Conservation (phyloP, 192 early-diverging fungal genomes). For the Umbelopsis isabellina region DNA sequence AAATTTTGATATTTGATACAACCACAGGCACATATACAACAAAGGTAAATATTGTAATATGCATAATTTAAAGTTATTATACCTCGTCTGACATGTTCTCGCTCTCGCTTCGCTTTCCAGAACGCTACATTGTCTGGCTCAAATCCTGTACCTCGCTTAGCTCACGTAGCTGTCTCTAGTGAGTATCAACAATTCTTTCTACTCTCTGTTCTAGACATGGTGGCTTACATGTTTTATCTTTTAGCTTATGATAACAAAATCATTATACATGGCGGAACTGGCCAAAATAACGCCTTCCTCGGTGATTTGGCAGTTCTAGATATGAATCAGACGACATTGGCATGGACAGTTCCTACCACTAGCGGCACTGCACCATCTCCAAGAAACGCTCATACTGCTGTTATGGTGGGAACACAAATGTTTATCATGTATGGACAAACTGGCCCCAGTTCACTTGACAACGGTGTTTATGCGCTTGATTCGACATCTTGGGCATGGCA, state of each 20-base stretch:
- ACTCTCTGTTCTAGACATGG: not conserved
- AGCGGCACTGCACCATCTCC: not conserved
- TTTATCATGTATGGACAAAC: slow-evolving; percentile 28
- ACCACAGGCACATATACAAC: not conserved
- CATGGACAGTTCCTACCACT: slow-evolving; percentile 21
- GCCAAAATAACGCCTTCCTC: not conserved
- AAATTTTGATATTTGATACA: slow-evolving; percentile 20
- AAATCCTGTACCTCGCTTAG: slow-evolving; percentile 8
- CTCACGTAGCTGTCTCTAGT: slow-evolving; percentile 17
- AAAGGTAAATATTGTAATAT: not conserved
- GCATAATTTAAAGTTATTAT: not conserved
- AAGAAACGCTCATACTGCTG: slow-evolving; percentile 14
- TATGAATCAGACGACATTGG: slow-evolving; percentile 3
- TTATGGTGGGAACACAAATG: slow-evolving; percentile 22
- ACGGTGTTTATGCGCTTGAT: slow-evolving; percentile 20
- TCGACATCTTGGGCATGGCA: not conserved
- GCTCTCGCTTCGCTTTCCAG: not conserved
- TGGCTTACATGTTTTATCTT: not conserved
- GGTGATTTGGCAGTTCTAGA: slow-evolving; percentile 15
- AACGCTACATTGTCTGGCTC: slow-evolving; percentile 4
- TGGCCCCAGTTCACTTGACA: slow-evolving; percentile 17
- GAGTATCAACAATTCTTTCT: not conserved
- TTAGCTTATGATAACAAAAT: slow-evolving; percentile 18
- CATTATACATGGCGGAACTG: slow-evolving; percentile 16
- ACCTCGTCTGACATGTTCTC: not conserved